A percentile compares a stretch with the other conserved stretches of the same genome.
These are phyloP conservation scores for Chlamydomonas eustigma DNA, from an alignment of 139 green algal species.

Conservation along the genomic window DNA sequence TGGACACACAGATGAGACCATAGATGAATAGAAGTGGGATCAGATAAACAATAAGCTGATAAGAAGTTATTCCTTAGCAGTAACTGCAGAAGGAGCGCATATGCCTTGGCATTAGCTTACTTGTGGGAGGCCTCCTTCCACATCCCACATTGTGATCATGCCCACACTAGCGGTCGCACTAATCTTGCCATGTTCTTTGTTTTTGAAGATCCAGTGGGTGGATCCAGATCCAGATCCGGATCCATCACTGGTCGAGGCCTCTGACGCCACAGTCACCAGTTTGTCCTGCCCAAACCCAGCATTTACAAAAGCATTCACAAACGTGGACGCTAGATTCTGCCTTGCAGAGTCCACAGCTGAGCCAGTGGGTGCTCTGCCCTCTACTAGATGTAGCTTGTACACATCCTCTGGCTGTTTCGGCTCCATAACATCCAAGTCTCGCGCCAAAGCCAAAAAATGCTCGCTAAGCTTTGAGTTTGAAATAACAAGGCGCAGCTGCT, in stretches of 20 bases:
- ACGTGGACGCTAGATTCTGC: conserved; percentile 91
- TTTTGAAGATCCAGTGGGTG: conserved; percentile 97
- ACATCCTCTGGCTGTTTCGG: conserved; percentile 91
- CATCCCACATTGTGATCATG: conserved; percentile 92
- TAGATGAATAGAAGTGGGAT: no score
- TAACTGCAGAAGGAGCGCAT: no score
- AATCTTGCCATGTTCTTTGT: conserved; percentile 97
- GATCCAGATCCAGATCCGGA: background rate
- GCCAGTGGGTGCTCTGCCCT: conserved; percentile 63
- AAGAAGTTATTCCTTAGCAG: no score
- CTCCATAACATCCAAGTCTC: conserved; percentile 98
- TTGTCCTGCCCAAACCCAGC: conserved; percentile 91
- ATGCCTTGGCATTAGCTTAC: no score
- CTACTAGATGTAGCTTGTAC: conserved; percentile 83
- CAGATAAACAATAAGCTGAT: no score
- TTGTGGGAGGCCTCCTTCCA: conserved; percentile 88
- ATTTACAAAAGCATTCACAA: conserved; percentile 99
- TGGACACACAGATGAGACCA: background rate
- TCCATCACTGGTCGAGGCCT: background rate
- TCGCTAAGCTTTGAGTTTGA: conserved; percentile 75
- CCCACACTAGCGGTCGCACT: conserved; percentile 84
- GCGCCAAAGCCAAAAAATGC: conserved; percentile 86
- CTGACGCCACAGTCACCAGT: conserved; percentile 26
- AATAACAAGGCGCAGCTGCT: conserved; percentile 69
- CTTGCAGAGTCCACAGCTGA: conserved; percentile 82